Conservation (phyloP, 768 basidiomycete species). For the Lentinula guzmanii region DNA sequence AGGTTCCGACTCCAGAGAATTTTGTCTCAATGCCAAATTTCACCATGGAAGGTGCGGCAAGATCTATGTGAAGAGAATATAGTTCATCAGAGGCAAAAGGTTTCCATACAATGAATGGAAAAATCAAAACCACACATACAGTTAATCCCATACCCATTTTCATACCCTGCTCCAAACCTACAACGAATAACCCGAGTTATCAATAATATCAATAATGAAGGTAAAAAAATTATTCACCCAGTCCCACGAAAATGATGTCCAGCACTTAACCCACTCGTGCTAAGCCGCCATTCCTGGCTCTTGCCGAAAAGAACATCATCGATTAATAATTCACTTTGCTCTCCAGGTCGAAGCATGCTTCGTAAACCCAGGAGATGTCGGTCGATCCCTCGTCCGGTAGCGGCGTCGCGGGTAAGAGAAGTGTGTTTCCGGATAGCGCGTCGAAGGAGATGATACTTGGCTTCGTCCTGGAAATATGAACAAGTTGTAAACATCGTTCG, state of each 20-base stretch:
- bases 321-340: constrained; percentile 53
- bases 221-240: constrained; percentile 35
- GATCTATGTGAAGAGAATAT: constrained; percentile 42
- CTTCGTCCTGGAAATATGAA: constrained; percentile 21
- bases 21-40: constrained; percentile 97
- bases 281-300: constrained; percentile 82
- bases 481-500: background rate
- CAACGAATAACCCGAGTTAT: too few species aligned
- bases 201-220: too few species aligned
- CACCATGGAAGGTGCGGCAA: constrained; percentile 69
- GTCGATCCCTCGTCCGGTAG: constrained; percentile 81
- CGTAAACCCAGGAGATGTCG: constrained; percentile 85
- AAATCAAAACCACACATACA: constrained; percentile 43
- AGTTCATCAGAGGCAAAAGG: constrained; percentile 1
- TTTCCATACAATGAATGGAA: background rate
- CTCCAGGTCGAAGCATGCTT: constrained; percentile 54
- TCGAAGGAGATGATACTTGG: constrained; percentile 45
- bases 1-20: constrained; percentile 58
- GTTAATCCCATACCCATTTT: constrained; percentile 91
- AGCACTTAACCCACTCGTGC: constrained; percentile 84
- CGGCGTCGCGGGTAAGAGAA: constrained; percentile 67
- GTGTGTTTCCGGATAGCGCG: constrained; percentile 69
- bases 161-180: constrained; percentile 74
- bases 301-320: constrained; percentile 70
- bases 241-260: constrained; percentile 86